Percentiles rank a stretch among this genome's conserved stretches.
phyloP scores from a whole-genome alignment of 345 rosid species.

The Odontarrhena argentea region DNA sequence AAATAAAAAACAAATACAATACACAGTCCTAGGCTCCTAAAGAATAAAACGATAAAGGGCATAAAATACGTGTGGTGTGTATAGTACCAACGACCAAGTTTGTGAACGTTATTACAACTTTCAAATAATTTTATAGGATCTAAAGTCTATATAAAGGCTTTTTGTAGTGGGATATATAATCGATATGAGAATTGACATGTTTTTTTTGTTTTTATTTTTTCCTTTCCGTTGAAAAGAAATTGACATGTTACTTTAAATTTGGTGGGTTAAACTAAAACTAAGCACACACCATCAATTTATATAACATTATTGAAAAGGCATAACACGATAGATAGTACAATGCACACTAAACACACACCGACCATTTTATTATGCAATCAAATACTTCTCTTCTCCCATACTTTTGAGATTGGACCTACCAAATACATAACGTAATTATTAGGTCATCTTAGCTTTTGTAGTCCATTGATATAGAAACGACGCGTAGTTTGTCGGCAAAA shows the following conservation, averaged over 20 bases:
- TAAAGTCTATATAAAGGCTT: constrained; percentile 18
- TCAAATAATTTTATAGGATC: not conserved
- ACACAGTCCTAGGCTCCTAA: constrained; percentile 7
- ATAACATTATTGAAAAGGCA: not conserved
- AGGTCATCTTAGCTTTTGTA: constrained; percentile 25
- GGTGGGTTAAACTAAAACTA: constrained; percentile 12
- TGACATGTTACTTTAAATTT: constrained; percentile 21
- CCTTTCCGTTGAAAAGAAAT: too few species aligned
- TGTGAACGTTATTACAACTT: constrained; percentile 16
- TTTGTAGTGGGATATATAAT: constrained; percentile 27
- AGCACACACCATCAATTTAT: constrained; percentile 10
- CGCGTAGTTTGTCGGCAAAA: constrained; percentile 36
- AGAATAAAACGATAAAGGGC: constrained; percentile 20
- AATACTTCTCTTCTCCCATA: constrained; percentile 1
- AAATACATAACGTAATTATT: constrained; percentile 26
- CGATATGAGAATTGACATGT: not conserved
- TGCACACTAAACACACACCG: constrained; percentile 29
- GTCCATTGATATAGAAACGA: constrained; percentile 23
- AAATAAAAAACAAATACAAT: not conserved
- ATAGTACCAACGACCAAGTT: constrained; percentile 6
- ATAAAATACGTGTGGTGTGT: constrained; percentile 20
- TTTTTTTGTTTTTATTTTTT: too few species aligned
- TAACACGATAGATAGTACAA: not conserved
- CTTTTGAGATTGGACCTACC: constrained; percentile 27
- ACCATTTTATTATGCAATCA: constrained; percentile 22